These are phyloP conservation scores for Yamadazyma phyllophila DNA, from an alignment of 805 yeast genomes.

Conservation along the genomic window DNA sequence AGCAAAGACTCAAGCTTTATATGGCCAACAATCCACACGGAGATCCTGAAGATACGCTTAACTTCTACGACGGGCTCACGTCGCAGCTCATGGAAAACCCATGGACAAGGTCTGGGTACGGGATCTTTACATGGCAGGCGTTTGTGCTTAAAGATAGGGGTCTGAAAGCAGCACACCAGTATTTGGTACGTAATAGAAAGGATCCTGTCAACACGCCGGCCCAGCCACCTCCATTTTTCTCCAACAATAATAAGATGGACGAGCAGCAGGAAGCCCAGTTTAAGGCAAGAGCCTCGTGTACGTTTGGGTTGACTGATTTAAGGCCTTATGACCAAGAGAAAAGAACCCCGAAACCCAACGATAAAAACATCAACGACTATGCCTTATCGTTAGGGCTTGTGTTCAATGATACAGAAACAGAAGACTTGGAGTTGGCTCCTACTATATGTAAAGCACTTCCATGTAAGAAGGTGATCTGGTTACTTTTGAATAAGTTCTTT, in stretches of 20 bases:
- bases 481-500: constrained; percentile 58
- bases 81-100: constrained; percentile 33
- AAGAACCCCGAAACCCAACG: neutral
- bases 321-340: neutral
- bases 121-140: constrained; percentile 52
- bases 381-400: constrained; percentile 32
- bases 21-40: constrained; percentile 19
- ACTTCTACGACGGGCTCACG: constrained; percentile 41
- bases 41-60: constrained; percentile 32
- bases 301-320: neutral
- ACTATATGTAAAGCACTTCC: constrained; percentile 49
- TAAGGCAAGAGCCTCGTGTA: constrained; percentile 1
- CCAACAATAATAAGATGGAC: neutral
- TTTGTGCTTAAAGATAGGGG: constrained; percentile 46
- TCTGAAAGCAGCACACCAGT: constrained; percentile 2
- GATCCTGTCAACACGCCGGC: neutral
- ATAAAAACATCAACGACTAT: constrained; percentile 14
- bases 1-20: neutral
- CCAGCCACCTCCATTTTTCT: neutral
- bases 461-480: constrained; percentile 51
- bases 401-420: neutral
- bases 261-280: constrained; percentile 4
- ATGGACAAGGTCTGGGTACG: constrained; percentile 43
- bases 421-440: constrained; percentile 28
- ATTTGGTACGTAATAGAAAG: neutral